phyloP scores from a whole-genome alignment of 805 yeast species.

The Metschnikowia drakensbergensis region DNA sequence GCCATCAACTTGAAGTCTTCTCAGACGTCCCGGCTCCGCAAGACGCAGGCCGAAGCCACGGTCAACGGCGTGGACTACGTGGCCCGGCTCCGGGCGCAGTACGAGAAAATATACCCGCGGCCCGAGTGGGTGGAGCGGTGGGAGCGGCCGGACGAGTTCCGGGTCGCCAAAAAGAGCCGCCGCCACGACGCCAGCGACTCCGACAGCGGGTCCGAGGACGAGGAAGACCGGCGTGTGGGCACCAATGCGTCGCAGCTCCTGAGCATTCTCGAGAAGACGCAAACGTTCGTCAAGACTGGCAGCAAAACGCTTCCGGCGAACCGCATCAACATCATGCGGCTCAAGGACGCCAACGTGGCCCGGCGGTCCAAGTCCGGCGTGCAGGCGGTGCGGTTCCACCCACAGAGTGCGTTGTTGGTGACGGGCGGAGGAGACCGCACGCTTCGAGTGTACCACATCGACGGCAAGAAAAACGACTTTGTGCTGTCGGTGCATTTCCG shows the following conservation, averaged over 20 bases:
- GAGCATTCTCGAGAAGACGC: conserved; percentile 29
- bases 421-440: conserved; percentile 94
- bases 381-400: conserved; percentile 85
- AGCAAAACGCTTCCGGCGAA: conserved; percentile 63
- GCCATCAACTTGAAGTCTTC: conserved; percentile 59
- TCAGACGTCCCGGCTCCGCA: conserved; percentile 68
- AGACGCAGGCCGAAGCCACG: conserved; percentile 47
- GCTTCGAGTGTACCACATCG: conserved; percentile 80
- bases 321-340: conserved; percentile 69
- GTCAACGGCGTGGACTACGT: conserved; percentile 61
- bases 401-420: conserved; percentile 71
- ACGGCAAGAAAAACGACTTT: conserved; percentile 76
- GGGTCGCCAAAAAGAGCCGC: background rate
- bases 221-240: conserved; percentile 18
- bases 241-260: conserved; percentile 30
- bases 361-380: conserved; percentile 72
- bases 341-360: conserved; percentile 80
- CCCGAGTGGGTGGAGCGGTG: conserved; percentile 71
- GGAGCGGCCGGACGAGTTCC: conserved; percentile 1
- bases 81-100: conserved; percentile 66
- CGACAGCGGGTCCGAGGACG: conserved; percentile 22
- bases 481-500: conserved; percentile 79
- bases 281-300: conserved; percentile 40
- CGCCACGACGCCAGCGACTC: background rate
- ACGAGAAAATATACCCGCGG: conserved; percentile 67